Evolutionary conservation across 2,329 filamentous ascomycete genomes (phyloP), one percentile per base, ranked within the genome.

Genomic region (Epichloe hybrida): DNA sequence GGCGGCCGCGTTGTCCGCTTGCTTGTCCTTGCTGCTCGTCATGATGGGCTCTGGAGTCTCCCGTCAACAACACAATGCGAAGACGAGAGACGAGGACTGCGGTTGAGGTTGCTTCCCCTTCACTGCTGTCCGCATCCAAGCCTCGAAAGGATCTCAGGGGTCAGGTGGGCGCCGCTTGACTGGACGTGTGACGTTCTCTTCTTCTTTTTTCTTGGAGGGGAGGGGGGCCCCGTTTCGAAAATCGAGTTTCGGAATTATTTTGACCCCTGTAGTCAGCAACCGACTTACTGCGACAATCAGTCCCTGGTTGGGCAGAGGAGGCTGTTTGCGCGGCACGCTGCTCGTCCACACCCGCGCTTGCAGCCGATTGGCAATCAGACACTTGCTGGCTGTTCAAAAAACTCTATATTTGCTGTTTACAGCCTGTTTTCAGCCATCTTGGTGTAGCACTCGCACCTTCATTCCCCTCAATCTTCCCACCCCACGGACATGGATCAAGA

Each of bases 401-500:
- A 9, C 8, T 9, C 8, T 1, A 31, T 31, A 0, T 31, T 31
- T 31, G 27, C 27, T 31, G 27, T 31, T 31, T 9, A 9, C 8
- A 9, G 3, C 11, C 11, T 9, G 3, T 31, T 4, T 4, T 3
- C 27, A 11, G 27, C 11, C 8, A 1, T 31, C 27, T 4, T 11
- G 27, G 27, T 31, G 8, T 4, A 31, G 27, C 27, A 31, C 27
- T 31, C 27, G 27, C 27, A 31, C 27, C 8, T 31, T 9, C 9
- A 31, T 17, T 17, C 8, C 9, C 8, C 27, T 9, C 23, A 13
- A 15, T 45, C 35, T 5, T 36, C 13, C 20, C 8, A 47, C 12
- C 31, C 31, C 20, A 23, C 41, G 48, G 44, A 38, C 41, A 65
- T 66, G 64, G 62, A 65, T 2, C 59, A 64, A 17, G 59, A 64